These are phyloP conservation scores for Phytopythium delawarense DNA, from an alignment of 352 stramenopile species.

Conservation along the genomic window DNA sequence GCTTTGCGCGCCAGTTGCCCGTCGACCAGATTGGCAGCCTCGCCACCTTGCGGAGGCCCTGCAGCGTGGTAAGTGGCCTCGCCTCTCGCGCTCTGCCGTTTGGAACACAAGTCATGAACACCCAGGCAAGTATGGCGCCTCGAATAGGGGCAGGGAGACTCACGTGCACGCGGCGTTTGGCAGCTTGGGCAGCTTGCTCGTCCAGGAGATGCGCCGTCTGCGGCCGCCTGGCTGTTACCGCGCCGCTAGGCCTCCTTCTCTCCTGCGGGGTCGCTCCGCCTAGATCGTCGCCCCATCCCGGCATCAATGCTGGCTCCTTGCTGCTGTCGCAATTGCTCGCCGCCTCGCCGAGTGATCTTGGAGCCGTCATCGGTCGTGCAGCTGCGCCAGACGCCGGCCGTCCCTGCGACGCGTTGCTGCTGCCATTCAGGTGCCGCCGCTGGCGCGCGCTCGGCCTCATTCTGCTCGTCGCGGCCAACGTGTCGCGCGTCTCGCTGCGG, in stretches of 20 bases:
- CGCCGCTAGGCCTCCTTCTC: constrained; percentile 6
- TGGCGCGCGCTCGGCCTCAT: constrained; percentile 27
- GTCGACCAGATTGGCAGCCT: neutral
- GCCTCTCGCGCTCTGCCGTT: constrained; percentile 25
- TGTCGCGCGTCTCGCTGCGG: neutral
- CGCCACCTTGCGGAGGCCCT: neutral
- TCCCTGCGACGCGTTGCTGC: constrained; percentile 35
- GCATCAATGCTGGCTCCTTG: neutral
- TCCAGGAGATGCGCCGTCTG: constrained; percentile 7
- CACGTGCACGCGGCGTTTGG: constrained; percentile 31
- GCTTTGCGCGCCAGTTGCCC: neutral
- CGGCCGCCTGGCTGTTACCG: constrained; percentile 18
- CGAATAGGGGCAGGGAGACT: neutral
- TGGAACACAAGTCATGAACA: neutral
- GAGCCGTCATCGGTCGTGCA: neutral
- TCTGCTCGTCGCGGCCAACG: neutral
- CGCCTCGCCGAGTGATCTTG: neutral
- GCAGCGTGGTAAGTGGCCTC: neutral
- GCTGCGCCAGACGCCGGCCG: neutral
- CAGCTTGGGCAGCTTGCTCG: constrained; percentile 6
- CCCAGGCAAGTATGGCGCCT: neutral
- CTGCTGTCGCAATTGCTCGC: neutral
- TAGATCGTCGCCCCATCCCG: neutral
- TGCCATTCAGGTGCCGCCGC: constrained; percentile 48
- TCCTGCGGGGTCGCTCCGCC: neutral